Evolutionary conservation across 805 yeast genomes (phyloP).

Genomic region (Candida piceae): DNA sequence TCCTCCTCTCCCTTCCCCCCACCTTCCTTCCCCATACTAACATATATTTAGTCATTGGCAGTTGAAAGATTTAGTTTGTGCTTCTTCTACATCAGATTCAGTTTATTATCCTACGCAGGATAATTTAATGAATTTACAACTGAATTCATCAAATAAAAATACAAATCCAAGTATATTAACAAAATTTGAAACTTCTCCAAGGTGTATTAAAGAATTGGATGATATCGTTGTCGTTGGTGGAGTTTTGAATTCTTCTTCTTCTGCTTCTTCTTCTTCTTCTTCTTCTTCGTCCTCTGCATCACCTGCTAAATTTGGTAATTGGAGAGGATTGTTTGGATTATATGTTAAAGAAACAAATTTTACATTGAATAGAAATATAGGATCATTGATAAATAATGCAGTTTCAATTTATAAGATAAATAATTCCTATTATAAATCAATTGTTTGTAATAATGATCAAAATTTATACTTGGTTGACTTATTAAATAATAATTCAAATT

Average conservation of each 20-base stretch:
- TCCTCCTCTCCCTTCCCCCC: background rate
- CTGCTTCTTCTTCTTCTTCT: slow-evolving; percentile 6
- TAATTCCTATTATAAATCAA: slow-evolving; percentile 45
- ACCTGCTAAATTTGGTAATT: slow-evolving; percentile 26
- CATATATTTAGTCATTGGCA: slow-evolving; percentile 17
- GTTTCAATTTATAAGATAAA: slow-evolving; percentile 49
- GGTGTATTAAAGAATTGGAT: slow-evolving; percentile 60
- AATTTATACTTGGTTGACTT: slow-evolving; percentile 63
- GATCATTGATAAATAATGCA: slow-evolving; percentile 79
- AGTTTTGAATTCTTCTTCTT: slow-evolving; percentile 23
- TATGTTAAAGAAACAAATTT: slow-evolving; percentile 45
- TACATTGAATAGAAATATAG: slow-evolving; percentile 52
- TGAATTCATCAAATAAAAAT: slow-evolving; percentile 9
- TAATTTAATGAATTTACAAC: slow-evolving; percentile 32
- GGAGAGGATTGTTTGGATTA: slow-evolving; percentile 63
- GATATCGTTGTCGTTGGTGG: slow-evolving; percentile 50
- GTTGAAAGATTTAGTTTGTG: slow-evolving; percentile 64
- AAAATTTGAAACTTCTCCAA: slow-evolving; percentile 61
- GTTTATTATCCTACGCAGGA: slow-evolving; percentile 59
- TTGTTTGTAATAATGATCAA: slow-evolving; percentile 81
- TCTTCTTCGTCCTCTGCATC: slow-evolving; percentile 16
- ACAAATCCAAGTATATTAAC: slow-evolving; percentile 27
- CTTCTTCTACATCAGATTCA: slow-evolving; percentile 39
- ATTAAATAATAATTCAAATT: slow-evolving; percentile 37
- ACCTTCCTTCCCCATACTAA: slow-evolving; percentile 1